Conservation (phyloP, 2,329 filamentous ascomycete genomes). For the Daldinia sp. region DNA sequence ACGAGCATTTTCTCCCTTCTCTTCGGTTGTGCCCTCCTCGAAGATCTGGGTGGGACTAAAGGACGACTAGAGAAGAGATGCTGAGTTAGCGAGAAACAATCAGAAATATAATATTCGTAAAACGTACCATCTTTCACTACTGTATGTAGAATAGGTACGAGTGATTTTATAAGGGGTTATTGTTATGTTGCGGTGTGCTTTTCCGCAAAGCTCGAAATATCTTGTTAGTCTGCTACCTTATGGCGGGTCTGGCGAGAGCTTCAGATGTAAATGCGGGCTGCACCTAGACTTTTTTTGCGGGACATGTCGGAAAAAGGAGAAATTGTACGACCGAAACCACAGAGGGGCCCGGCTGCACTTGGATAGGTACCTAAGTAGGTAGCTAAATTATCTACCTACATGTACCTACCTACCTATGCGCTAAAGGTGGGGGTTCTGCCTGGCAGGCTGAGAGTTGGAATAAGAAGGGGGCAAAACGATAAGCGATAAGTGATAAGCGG, state of each 20-base stretch:
- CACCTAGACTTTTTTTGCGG: slow-evolving; percentile 37
- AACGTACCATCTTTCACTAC: slow-evolving; percentile 33
- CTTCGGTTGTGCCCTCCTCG: slow-evolving; percentile 94
- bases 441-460: neutral
- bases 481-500: slow-evolving; percentile 5
- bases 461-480: no score
- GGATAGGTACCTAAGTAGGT: neutral
- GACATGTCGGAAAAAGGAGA: slow-evolving; percentile 31
- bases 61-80: slow-evolving; percentile 58
- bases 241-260: slow-evolving; percentile 39
- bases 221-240: slow-evolving; percentile 20
- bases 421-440: slow-evolving; percentile 25
- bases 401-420: neutral
- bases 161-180: slow-evolving; percentile 1
- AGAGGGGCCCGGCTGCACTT: neutral
- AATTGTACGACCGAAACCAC: slow-evolving; percentile 26
- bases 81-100: slow-evolving; percentile 25
- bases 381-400: neutral
- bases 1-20: slow-evolving; percentile 99
- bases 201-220: slow-evolving; percentile 22
- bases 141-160: neutral
- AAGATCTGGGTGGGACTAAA: slow-evolving; percentile 98
- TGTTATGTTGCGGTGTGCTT: slow-evolving; percentile 16
- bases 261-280: slow-evolving; percentile 34
- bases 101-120: neutral